A percentile compares a stretch with the other conserved stretches of the same genome.
These are phyloP conservation scores for Tricholoma saponaceum DNA, from an alignment of 768 basidiomycete genomes.

Conservation along the genomic window DNA sequence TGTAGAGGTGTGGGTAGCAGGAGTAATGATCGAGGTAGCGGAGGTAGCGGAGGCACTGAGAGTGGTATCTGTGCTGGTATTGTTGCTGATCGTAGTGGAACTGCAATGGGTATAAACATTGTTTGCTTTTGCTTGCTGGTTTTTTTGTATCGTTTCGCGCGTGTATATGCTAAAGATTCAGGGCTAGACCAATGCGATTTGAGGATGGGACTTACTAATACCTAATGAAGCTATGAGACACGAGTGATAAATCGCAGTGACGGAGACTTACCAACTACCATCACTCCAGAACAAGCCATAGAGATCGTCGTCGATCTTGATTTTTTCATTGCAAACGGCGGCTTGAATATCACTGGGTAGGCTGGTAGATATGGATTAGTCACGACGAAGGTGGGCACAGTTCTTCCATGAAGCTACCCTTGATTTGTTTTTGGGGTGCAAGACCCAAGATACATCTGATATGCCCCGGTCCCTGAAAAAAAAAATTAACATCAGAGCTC, in stretches of 20 bases:
- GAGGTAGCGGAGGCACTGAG: too few species aligned
- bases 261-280: background rate
- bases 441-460: background rate
- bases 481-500: background rate
- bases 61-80: too few species aligned
- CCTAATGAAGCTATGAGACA: background rate
- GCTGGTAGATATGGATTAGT: background rate
- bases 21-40: too few species aligned
- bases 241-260: background rate
- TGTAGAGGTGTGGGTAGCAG: too few species aligned
- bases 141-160: background rate
- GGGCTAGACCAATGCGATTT: background rate
- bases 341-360: background rate
- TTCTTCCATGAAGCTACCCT: background rate
- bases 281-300: background rate
- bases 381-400: background rate
- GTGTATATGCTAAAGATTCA: background rate
- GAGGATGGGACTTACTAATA: background rate
- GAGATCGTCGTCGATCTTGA: background rate
- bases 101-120: too few species aligned
- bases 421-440: background rate
- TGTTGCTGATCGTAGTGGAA: too few species aligned
- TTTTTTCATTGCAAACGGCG: background rate
- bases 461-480: background rate
- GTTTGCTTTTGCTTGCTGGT: background rate